Percentiles rank a stretch among this genome's conserved stretches.
phyloP scores from a whole-genome alignment of 345 rosid species.

The Rhizophora mangle region DNA sequence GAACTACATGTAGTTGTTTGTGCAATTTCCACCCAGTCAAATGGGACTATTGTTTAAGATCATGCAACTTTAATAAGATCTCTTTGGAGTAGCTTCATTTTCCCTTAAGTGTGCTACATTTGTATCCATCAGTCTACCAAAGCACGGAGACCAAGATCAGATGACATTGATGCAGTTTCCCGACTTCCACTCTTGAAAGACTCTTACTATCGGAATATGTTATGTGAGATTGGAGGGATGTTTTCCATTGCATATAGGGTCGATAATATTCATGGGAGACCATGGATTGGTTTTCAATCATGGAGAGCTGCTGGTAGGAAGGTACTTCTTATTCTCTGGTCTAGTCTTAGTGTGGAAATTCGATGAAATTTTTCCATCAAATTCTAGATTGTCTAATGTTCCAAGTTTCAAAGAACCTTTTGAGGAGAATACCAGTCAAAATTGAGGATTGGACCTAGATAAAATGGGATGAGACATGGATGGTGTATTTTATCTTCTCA shows the following conservation, averaged over 20 bases:
- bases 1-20: background rate
- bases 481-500: background rate
- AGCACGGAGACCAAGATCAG: constrained; percentile 80
- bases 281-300: constrained; percentile 99
- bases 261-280: constrained; percentile 87
- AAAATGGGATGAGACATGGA: too few relatives aligned
- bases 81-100: background rate
- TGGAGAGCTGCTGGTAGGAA: constrained; percentile 97
- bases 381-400: background rate
- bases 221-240: constrained; percentile 97
- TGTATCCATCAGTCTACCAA: constrained; percentile 52
- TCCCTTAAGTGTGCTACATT: constrained; percentile 15
- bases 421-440: background rate
- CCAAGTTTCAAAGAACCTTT: background rate
- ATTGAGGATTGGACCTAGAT: background rate
- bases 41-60: background rate
- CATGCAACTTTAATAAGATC: background rate
- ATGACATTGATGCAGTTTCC: constrained; percentile 84
- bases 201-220: constrained; percentile 54
- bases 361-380: background rate
- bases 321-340: constrained; percentile 47
- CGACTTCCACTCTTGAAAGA: constrained; percentile 72
- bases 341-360: background rate
- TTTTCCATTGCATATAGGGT: constrained; percentile 82
- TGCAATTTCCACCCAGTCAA: background rate